Base-by-base conservation (phyloP, 768 basidiomycete genomes). In the Ramaria rubella region DNA sequence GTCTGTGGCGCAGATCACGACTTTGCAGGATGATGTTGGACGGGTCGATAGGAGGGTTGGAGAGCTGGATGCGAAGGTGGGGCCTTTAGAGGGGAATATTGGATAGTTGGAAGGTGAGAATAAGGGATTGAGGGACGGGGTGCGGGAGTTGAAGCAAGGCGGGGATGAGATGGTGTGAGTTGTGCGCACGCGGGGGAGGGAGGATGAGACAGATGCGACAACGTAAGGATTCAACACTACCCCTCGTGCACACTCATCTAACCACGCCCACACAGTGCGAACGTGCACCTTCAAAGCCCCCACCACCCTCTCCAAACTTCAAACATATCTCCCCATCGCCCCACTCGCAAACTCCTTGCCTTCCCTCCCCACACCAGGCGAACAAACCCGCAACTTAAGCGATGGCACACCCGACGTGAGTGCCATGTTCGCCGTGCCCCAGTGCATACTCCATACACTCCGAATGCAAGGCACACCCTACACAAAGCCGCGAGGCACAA, bases 331-430 rank as follows among this genome's bases (percentile, higher is more conserved):
- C 31, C 4, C 14, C 17, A 51, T 15, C 26, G 49, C 31, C 5
- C 49, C n/a, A n/a, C 50, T 52, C 30, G 15, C 34, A 15, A 38
- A 19, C 14, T 24, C 38, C n/a, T 54, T 38, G 14, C 52, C 52
- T 19, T 34, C 52, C 4, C 34, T 9, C 11, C 52, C 52, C 26
- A 29, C 36, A 15, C 36, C 42, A 21, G 52, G 52, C 21, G 42
- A 54, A 17, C 52, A 38, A 11, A 11, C 42, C 23, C 52, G 52
- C 27, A 5, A 31, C 29, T 19, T 17, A 15, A 17, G 5, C 26
- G 45, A 46, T 17, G 49, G 31, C 26, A 54, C 52, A 8, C 52
- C 52, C 2, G 52, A 54, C 26, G 42, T 29, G 7, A 51, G 27
- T 14, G 45, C 19, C 5, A 40, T 40, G 5, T 4, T n/a, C n/a